These are phyloP conservation scores for Taxawa tesnikishii DNA, from an alignment of 2,329 filamentous ascomycete genomes.

Conservation along the genomic window DNA sequence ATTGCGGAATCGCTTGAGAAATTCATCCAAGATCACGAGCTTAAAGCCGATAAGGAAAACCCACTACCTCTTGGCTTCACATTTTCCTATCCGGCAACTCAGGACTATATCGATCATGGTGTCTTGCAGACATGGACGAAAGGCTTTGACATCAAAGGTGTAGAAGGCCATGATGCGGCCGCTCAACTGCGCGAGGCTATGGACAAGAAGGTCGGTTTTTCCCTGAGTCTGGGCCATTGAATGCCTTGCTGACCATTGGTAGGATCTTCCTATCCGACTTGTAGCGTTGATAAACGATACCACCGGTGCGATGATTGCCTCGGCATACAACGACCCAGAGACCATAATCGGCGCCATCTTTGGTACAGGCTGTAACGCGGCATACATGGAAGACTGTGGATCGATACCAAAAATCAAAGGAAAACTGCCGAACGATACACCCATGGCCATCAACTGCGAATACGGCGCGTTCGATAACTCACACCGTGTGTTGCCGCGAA, in stretches of 20 bases:
- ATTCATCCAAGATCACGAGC: slow-evolving; percentile 78
- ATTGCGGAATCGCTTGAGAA: slow-evolving; percentile 87
- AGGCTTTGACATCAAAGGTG: slow-evolving; percentile 85
- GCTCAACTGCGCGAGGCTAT: slow-evolving; percentile 77
- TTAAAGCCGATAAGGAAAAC: slow-evolving; percentile 46
- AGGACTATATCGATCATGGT: slow-evolving; percentile 88
- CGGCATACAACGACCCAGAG: slow-evolving; percentile 70
- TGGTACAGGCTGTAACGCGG: slow-evolving; percentile 85
- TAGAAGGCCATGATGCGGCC: slow-evolving; percentile 84
- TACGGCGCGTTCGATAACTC: slow-evolving; percentile 97
- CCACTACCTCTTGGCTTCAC: slow-evolving; percentile 81
- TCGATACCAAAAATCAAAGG: slow-evolving; percentile 76
- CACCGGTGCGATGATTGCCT: slow-evolving; percentile 81
- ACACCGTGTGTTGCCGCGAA: slow-evolving; percentile 75
- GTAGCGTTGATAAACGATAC: slow-evolving; percentile 87
- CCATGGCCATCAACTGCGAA: slow-evolving; percentile 96
- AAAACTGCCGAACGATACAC: slow-evolving; percentile 63
- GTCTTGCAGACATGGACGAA: slow-evolving; percentile 94
- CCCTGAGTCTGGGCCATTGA: no score
- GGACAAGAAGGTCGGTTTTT: slow-evolving; percentile 46
- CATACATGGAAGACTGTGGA: slow-evolving; percentile 78
- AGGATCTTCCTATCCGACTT: slow-evolving; percentile 77
- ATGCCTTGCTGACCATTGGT: slow-evolving; percentile 7
- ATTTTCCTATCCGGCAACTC: slow-evolving; percentile 89
- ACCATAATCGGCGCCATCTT: slow-evolving; percentile 91